Conservation (phyloP, 352 stramenopile species). For the Globisporangium orthogonon region DNA sequence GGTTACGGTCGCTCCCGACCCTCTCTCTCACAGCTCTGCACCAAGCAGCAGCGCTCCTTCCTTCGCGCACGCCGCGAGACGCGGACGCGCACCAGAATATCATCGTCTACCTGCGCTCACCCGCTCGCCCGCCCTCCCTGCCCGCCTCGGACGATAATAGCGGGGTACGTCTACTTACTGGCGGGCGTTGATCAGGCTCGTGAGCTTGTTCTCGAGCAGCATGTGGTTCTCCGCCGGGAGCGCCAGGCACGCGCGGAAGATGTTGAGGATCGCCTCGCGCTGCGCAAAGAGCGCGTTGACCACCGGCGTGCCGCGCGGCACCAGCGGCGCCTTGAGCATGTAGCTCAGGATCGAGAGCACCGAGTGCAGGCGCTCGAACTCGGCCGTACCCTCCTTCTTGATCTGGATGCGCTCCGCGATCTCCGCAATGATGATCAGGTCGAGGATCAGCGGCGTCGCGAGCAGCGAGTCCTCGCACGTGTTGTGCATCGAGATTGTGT, state of each 20-base stretch:
- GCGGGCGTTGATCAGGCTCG: slow-evolving; percentile 67
- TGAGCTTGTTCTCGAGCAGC: slow-evolving; percentile 95
- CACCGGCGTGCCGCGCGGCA: slow-evolving; percentile 97
- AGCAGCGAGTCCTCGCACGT: slow-evolving; percentile 99
- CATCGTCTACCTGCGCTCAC: not conserved
- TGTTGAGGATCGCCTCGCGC: slow-evolving; percentile 97
- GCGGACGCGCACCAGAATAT: not conserved
- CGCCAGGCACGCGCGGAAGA: slow-evolving; percentile 97
- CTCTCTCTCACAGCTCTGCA: too few species aligned
- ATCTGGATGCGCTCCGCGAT: slow-evolving; percentile 95
- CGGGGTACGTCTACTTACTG: slow-evolving; percentile 23
- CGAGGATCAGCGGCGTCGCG: slow-evolving; percentile 96
- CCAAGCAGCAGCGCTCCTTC: too few species aligned
- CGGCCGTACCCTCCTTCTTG: slow-evolving; percentile 82
- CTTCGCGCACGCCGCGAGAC: too few species aligned
- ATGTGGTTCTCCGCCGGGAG: slow-evolving; percentile 98
- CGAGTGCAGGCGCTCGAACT: slow-evolving; percentile 96
- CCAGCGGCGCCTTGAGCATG: slow-evolving; percentile 98
- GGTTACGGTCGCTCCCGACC: too few species aligned
- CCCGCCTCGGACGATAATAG: not conserved
- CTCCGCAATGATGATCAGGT: slow-evolving; percentile 97
- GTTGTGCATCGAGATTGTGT: slow-evolving; percentile 99
- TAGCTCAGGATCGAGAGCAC: slow-evolving; percentile 97
- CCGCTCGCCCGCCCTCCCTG: too few species aligned
- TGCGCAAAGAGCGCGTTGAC: slow-evolving; percentile 99